A percentile compares a stretch with the other conserved stretches of the same genome.
Evolutionary conservation across 331 rosid species (phyloP).

Genomic region (Prunus yedoensis): DNA sequence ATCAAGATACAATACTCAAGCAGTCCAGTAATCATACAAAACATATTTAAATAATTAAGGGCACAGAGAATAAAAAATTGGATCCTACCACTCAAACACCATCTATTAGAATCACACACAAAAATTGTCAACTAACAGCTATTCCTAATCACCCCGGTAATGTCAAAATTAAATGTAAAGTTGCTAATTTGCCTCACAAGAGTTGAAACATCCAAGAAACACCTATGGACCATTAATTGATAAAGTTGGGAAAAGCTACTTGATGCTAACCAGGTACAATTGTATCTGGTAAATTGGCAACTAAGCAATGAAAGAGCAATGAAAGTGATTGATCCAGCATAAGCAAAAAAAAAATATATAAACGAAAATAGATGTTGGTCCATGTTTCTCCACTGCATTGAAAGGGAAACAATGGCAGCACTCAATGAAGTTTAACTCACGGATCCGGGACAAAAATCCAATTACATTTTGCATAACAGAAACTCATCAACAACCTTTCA

Average conservation of each 20-base stretch:
- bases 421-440: conserved; percentile 19
- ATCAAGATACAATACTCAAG: background rate
- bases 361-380: conserved; percentile 5
- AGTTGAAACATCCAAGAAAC: conserved; percentile 23
- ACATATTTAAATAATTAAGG: background rate
- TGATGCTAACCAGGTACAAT: conserved; percentile 13
- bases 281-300: conserved; percentile 26
- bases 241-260: conserved; percentile 11
- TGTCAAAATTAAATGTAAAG: conserved; percentile 6
- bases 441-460: conserved; percentile 39
- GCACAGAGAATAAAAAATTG: conserved; percentile 3
- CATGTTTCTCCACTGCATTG: conserved; percentile 9
- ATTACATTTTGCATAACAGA: conserved; percentile 9
- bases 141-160: background rate
- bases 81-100: conserved; percentile 5
- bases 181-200: conserved; percentile 20
- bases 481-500: background rate
- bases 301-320: conserved; percentile 33
- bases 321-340: conserved; percentile 32
- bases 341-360: background rate
- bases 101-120: background rate
- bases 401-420: conserved; percentile 20
- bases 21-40: conserved; percentile 9
- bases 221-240: conserved; percentile 14
- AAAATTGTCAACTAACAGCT: background rate